phyloP scores from a whole-genome alignment of 345 rosid genomes.

The Reutealis trisperma region DNA sequence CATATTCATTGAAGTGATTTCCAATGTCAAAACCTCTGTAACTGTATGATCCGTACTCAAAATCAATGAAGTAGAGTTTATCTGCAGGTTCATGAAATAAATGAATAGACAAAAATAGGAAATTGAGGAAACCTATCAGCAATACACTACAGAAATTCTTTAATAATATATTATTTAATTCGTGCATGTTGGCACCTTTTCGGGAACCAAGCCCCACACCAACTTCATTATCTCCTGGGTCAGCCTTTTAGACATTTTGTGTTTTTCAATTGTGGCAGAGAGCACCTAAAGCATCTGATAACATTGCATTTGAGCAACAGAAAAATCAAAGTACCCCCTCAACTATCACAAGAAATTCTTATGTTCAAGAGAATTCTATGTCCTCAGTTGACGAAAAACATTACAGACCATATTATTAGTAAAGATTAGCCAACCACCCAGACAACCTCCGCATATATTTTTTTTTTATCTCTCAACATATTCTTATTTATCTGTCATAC shows the following conservation, averaged over 20 bases:
- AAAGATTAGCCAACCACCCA: not conserved
- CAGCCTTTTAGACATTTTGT: not conserved
- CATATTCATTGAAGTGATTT: conserved; percentile 94
- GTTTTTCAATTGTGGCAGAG: not conserved
- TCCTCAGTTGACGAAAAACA: not conserved
- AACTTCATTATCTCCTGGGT: not conserved
- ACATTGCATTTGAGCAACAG: not conserved
- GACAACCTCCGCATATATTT: not conserved
- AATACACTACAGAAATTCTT: not conserved
- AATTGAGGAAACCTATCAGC: not conserved
- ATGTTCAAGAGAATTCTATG: conserved; percentile 1
- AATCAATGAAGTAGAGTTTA: conserved; percentile 87
- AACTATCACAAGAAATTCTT: not conserved
- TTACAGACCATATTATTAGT: not conserved
- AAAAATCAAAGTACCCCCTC: conserved; percentile 1
- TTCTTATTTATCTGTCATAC: not conserved
- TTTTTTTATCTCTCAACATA: not conserved
- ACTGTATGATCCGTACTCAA: conserved; percentile 92
- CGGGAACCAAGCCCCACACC: not conserved
- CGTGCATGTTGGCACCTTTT: conserved; percentile 10
- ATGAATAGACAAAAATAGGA: conserved; percentile 16
- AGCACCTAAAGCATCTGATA: not conserved
- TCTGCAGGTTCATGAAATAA: conserved; percentile 44
- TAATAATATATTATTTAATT: conserved; percentile 1
- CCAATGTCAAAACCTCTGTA: conserved; percentile 95